These are phyloP conservation scores for Aspergillus cavernicola DNA, from an alignment of 495 filamentous ascomycete genomes.

Conservation along the genomic window DNA sequence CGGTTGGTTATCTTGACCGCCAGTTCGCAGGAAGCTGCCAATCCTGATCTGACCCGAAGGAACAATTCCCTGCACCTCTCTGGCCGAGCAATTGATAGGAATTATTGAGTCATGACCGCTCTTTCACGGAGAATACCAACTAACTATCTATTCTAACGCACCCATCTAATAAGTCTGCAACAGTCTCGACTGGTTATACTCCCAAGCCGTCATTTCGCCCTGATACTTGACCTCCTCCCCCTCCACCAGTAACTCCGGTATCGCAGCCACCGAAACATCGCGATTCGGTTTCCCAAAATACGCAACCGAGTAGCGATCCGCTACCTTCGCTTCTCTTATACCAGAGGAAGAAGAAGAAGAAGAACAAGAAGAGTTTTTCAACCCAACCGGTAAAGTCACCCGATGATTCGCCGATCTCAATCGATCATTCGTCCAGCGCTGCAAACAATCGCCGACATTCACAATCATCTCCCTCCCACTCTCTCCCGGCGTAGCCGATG, in stretches of 20 bases:
- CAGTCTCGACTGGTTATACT: conserved; percentile 22
- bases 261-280: conserved; percentile 17
- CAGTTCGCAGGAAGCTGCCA: not conserved
- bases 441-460: conserved; percentile 63
- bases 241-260: conserved; percentile 5
- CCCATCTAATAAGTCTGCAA: conserved; percentile 8
- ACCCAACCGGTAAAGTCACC: conserved; percentile 14
- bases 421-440: conserved; percentile 56
- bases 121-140: no score
- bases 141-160: no score
- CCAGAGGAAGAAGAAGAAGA: not conserved
- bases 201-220: conserved; percentile 30
- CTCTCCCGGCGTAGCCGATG: not conserved
- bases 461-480: conserved; percentile 47
- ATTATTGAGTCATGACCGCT: no score
- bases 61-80: not conserved
- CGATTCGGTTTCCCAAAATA: conserved; percentile 34
- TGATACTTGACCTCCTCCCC: conserved; percentile 5
- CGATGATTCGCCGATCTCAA: conserved; percentile 33
- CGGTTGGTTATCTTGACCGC: conserved; percentile 3
- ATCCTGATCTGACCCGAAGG: not conserved
- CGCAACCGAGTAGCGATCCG: conserved; percentile 30
- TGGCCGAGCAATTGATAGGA: no score
- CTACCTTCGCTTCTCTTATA: conserved; percentile 6
- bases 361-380: not conserved